Conservation (phyloP, 306 rosid species). For the Heteromeles arbutifolia region DNA sequence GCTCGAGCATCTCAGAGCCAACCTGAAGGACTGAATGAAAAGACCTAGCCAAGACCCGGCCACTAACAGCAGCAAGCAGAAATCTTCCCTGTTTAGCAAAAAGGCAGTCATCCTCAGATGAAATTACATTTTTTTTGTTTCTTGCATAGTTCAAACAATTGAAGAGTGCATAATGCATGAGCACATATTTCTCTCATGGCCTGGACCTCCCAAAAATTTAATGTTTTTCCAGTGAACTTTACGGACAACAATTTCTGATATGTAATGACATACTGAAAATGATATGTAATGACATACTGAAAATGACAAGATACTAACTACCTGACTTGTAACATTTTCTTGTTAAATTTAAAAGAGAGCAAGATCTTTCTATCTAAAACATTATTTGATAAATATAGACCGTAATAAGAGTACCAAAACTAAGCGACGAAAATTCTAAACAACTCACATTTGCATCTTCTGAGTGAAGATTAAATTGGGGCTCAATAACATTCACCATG, state of each 20-base stretch:
- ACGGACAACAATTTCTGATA: background rate
- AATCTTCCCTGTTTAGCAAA: slow-evolving; percentile 75
- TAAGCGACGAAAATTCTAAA: background rate
- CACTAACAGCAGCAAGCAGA: slow-evolving; percentile 97
- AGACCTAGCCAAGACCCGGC: slow-evolving; percentile 88
- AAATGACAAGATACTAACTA: background rate
- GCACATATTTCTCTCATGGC: background rate
- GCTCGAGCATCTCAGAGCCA: slow-evolving; percentile 91
- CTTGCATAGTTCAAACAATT: background rate
- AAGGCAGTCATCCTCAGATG: slow-evolving; percentile 11
- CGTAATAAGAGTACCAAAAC: background rate
- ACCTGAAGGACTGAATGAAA: slow-evolving; percentile 91
- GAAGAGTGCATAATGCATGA: background rate
- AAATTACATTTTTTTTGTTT: background rate
- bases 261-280: background rate
- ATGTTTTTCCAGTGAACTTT: background rate
- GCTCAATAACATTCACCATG: slow-evolving; percentile 98
- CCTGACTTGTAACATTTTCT: background rate
- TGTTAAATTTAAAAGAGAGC: background rate
- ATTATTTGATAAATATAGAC: background rate
- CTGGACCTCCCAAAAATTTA: background rate
- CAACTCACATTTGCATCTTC: slow-evolving; percentile 93
- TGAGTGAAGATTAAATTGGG: slow-evolving; percentile 97
- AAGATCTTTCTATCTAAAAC: background rate
- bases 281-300: background rate